These are phyloP conservation scores for Eucalyptus pauciflora DNA, from an alignment of 345 rosid genomes.

Conservation along the genomic window DNA sequence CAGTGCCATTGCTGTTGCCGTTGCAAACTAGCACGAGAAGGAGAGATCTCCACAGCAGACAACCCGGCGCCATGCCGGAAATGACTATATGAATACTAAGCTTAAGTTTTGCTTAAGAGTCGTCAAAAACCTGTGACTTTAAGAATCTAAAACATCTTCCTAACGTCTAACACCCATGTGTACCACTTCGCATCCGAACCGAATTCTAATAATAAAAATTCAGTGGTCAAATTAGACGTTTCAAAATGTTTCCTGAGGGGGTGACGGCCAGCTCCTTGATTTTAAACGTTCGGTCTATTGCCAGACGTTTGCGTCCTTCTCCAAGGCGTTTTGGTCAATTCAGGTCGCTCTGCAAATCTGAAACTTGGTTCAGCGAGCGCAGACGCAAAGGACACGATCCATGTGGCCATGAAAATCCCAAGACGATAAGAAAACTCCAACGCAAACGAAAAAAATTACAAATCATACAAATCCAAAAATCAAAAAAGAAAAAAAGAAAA, in stretches of 20 bases:
- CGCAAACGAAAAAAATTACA: no score
- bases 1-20: not conserved
- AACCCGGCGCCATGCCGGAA: not conserved
- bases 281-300: not conserved
- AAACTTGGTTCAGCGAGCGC: not conserved
- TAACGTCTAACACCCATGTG: not conserved
- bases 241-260: not conserved
- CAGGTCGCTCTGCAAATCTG: not conserved
- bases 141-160: not conserved
- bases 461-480: accelerated
- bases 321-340: not conserved
- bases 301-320: not conserved
- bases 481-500: not conserved
- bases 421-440: not conserved
- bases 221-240: not conserved
- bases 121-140: not conserved
- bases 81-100: accelerated
- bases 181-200: not conserved
- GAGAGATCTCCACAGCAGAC: not conserved
- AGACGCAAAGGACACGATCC: not conserved
- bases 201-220: not conserved
- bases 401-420: not conserved
- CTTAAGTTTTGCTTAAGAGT: not conserved
- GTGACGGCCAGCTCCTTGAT: not conserved
- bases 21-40: not conserved